A percentile compares a stretch with the other conserved stretches of the same genome.
Evolutionary conservation across 495 filamentous ascomycete genomes (phyloP).

Genomic region (Astrothelium subdiscretum): DNA sequence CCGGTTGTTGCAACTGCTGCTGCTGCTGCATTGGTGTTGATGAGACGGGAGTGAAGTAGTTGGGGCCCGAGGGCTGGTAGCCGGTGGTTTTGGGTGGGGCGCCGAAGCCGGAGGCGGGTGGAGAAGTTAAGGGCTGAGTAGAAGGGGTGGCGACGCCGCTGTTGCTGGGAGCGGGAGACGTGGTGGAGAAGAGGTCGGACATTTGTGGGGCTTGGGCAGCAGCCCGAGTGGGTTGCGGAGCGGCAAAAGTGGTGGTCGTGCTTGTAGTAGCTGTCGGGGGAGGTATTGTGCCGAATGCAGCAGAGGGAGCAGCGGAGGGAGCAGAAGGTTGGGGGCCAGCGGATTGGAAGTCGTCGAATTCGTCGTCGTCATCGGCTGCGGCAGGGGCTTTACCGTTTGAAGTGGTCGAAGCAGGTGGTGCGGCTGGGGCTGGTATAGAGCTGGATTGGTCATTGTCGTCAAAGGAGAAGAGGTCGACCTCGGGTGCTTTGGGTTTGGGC

Average conservation of each 20-base stretch:
- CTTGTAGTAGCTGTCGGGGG: constrained; percentile 40
- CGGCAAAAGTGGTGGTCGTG: constrained; percentile 52
- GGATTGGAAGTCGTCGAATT: constrained; percentile 98
- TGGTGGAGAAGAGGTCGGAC: constrained; percentile 67
- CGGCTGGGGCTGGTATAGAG: not conserved
- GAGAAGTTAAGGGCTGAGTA: constrained; percentile 41
- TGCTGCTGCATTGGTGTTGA: constrained; percentile 20
- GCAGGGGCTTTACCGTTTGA: constrained; percentile 26
- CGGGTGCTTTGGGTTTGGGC: constrained; percentile 70
- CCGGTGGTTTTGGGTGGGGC: constrained; percentile 49
- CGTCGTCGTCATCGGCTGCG: constrained; percentile 58
- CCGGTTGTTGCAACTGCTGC: constrained; percentile 21
- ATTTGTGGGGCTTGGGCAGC: constrained; percentile 72
- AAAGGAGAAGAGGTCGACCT: constrained; percentile 80
- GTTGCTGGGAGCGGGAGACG: constrained; percentile 59
- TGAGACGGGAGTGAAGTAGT: constrained; percentile 86
- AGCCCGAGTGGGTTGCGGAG: constrained; percentile 65
- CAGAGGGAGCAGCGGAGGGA: constrained; percentile 28
- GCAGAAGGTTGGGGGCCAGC: constrained; percentile 47
- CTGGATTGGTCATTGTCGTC: constrained; percentile 54
- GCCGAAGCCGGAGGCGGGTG: constrained; percentile 29
- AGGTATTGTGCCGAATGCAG: constrained; percentile 31
- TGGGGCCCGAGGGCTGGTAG: constrained; percentile 70
- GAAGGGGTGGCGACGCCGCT: constrained; percentile 39
- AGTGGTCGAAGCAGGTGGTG: constrained; percentile 5